phyloP scores from a whole-genome alignment of 148 eudicot genomes.

The Hydrangea macrophylla region DNA sequence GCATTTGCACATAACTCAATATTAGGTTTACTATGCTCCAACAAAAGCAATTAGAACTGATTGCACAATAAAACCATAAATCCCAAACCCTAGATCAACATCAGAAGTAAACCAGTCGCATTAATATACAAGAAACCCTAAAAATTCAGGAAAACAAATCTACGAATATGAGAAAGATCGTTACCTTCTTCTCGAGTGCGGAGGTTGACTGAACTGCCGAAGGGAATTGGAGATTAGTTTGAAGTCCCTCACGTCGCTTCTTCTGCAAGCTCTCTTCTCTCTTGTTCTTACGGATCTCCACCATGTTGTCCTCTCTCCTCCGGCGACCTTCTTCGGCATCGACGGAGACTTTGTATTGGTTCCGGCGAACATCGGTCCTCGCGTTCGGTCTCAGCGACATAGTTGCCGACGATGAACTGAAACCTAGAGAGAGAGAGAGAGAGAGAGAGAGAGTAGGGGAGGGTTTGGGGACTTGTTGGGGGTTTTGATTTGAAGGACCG shows the following conservation, averaged over 20 bases:
- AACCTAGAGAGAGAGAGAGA: slow-evolving; percentile 7
- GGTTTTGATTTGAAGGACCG: background rate
- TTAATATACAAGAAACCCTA: background rate
- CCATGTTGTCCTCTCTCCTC: slow-evolving; percentile 43
- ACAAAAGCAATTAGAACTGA: too few species aligned
- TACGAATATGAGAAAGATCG: background rate
- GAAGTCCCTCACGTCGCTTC: slow-evolving; percentile 37
- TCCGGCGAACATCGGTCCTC: slow-evolving; percentile 33
- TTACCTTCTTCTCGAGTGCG: slow-evolving; percentile 29
- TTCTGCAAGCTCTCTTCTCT: slow-evolving; percentile 37
- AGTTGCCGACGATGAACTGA: background rate
- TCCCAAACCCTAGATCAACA: background rate
- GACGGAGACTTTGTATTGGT: slow-evolving; percentile 35
- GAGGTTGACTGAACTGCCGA: slow-evolving; percentile 13
- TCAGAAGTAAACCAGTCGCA: background rate
- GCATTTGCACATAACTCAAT: too few species aligned
- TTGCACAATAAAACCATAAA: too few species aligned
- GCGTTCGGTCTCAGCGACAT: slow-evolving; percentile 34
- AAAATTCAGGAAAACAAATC: background rate
- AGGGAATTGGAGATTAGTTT: slow-evolving; percentile 10
- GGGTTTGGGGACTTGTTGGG: background rate
- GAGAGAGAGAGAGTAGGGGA: background rate
- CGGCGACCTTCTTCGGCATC: slow-evolving; percentile 39
- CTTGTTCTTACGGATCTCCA: slow-evolving; percentile 34
- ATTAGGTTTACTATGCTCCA: too few species aligned